Evolutionary conservation across 805 yeast species (phyloP).

Genomic region (Torulaspora indica): DNA sequence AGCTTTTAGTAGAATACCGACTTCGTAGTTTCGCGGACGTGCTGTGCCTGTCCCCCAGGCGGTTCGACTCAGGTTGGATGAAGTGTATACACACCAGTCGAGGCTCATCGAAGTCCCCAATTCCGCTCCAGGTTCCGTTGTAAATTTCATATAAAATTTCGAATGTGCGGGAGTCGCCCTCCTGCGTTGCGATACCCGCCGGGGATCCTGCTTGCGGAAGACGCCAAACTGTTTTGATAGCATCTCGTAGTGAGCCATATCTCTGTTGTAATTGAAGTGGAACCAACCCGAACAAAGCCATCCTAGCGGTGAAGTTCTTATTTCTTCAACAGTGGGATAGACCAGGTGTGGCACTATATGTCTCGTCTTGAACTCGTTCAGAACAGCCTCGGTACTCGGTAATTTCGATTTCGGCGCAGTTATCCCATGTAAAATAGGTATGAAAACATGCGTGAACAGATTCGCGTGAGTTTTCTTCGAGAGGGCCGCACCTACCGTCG

Average conservation of each 20-base stretch:
- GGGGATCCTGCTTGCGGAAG: slow-evolving; percentile 26
- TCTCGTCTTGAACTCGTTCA: not conserved
- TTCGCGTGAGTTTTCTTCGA: slow-evolving; percentile 15
- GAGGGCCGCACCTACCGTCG: slow-evolving; percentile 31
- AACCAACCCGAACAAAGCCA: slow-evolving; percentile 31
- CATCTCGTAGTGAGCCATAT: slow-evolving; percentile 15
- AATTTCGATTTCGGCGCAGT: slow-evolving; percentile 7
- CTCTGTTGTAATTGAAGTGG: slow-evolving; percentile 23
- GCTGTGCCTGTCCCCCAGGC: slow-evolving; percentile 66
- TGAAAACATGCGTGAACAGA: slow-evolving; percentile 26
- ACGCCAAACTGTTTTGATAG: slow-evolving; percentile 17
- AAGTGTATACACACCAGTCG: slow-evolving; percentile 68
- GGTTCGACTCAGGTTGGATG: slow-evolving; percentile 67
- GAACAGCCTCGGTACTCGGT: slow-evolving; percentile 2
- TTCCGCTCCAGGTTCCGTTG: slow-evolving; percentile 39
- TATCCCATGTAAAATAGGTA: slow-evolving; percentile 21
- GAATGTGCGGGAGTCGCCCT: slow-evolving; percentile 52
- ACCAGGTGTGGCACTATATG: slow-evolving; percentile 23
- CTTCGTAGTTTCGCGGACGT: slow-evolving; percentile 46
- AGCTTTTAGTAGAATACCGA: slow-evolving; percentile 45
- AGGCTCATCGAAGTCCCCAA: slow-evolving; percentile 27
- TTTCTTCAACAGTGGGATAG: slow-evolving; percentile 30
- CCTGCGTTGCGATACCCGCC: slow-evolving; percentile 3
- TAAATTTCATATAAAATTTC: slow-evolving; percentile 58
- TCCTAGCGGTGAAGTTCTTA: slow-evolving; percentile 21